phyloP scores from a whole-genome alignment of 2,329 filamentous ascomycete genomes.

The Gyromitra esculenta region DNA sequence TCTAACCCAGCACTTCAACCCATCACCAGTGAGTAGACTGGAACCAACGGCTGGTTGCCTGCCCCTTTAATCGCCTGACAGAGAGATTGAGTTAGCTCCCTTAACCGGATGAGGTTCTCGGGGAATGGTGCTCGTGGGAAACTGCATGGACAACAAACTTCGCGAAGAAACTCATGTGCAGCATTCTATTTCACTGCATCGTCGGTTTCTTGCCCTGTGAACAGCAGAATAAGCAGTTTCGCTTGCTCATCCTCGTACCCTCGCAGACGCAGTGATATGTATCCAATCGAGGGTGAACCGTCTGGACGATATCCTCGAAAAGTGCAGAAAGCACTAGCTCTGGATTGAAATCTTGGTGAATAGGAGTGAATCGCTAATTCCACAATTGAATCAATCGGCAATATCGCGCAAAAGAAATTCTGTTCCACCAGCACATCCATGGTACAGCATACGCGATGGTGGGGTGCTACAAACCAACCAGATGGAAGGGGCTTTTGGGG shows the following conservation, averaged over 20 bases:
- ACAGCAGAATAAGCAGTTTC: not conserved
- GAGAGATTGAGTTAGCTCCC: conserved; percentile 39
- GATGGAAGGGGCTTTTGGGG: conserved; percentile 5
- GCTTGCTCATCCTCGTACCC: not conserved
- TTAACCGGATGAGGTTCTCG: conserved; percentile 7
- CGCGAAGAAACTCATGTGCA: not conserved
- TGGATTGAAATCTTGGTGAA: not conserved
- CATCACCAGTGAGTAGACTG: conserved; percentile 13
- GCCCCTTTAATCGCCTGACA: conserved; percentile 37
- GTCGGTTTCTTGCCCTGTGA: not conserved
- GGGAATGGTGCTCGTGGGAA: conserved; percentile 14
- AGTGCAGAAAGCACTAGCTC: conserved; percentile 2
- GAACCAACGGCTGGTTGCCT: conserved; percentile 18
- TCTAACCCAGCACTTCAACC: conserved; percentile 1
- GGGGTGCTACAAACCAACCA: conserved; percentile 2
- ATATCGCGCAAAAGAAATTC: conserved; percentile 13
- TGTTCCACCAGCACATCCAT: conserved; percentile 14
- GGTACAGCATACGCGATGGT: conserved; percentile 2
- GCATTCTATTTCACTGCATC: not conserved
- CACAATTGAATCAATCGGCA: not conserved
- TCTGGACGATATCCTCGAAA: not conserved
- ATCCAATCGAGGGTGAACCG: not conserved
- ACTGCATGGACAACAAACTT: conserved; percentile 21
- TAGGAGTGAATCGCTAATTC: not conserved
- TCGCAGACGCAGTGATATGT: no score